Base-by-base conservation (phyloP, 208 protist genomes). In the Polymyxa betae region DNA sequence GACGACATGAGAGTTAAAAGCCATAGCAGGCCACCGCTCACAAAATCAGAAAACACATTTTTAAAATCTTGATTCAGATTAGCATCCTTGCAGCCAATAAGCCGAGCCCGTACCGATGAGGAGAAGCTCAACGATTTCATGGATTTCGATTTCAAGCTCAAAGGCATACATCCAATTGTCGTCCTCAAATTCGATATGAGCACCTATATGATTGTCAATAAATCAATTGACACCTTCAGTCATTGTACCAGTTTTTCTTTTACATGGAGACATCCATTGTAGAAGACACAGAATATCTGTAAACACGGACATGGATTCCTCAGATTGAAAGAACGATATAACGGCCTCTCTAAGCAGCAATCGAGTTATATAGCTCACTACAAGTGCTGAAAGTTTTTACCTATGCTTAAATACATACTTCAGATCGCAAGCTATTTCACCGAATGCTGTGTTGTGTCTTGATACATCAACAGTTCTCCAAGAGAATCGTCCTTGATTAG, bases 141-240 rank as follows among this genome's bases (percentile, higher is more conserved):
- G 10, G 35, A 82, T 35, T 43, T 82, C 72, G 72, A 35, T 40
- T 35, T 82, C 72, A 20, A 82, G n/a, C n/a, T 82, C 72, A 35
- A 82, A 82, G 12, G 72, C 72, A 43, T 82, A 82, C 40, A 82
- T 82, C 72, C 72, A 82, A 43, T 82, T n/a, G 5, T 82, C 35
- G 72, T 82, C 35, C 5, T 82, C 72, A n/a, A 82, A 82, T n/a
- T 82, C 72, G n/a, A 82, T 35, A 82, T 82, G 72, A 35, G 5
- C 72, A n/a, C 72, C 72, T 82, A 82, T 29, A 24, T 24, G 72
- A 16, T n/a, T 38, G 35, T 38, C n/a, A 82, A 82, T 45, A 20
- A 82, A 45, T 43, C 16, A 43, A 82, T 40, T 82, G 5, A 82
- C 10, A 82, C 16, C 5, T 82, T 5, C n/a, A 35, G 35, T 20